Conservation (phyloP, 345 rosid genomes). For the Gossypium arboreum region DNA sequence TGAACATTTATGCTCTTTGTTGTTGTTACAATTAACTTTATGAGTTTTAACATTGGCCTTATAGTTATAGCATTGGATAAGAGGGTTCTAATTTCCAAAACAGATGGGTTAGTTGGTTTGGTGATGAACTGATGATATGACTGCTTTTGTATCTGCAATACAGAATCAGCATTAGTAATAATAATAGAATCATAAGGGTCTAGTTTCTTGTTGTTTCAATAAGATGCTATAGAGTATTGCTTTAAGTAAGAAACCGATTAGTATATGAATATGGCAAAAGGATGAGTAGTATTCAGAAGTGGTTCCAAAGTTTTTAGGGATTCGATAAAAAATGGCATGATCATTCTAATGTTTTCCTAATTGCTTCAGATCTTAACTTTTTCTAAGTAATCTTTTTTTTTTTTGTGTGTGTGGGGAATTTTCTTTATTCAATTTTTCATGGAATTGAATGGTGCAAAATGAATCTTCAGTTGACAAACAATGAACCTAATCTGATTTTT, state of each 20-base stretch:
- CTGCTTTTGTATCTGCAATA: background rate
- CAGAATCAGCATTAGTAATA: background rate
- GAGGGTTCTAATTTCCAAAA: background rate
- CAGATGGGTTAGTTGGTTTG: background rate
- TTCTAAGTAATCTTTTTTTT: background rate
- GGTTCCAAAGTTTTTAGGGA: background rate
- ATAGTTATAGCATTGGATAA: background rate
- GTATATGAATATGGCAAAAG: background rate
- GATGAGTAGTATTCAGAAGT: background rate
- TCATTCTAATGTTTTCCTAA: background rate
- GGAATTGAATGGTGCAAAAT: background rate
- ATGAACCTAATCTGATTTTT: conserved; percentile 8
- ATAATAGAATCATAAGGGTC: background rate
- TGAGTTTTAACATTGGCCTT: background rate
- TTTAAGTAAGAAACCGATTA: background rate
- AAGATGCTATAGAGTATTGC: background rate
- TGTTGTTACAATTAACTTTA: background rate
- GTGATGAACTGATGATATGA: background rate
- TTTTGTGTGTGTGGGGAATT: background rate
- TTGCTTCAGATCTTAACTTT: background rate
- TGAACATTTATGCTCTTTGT: too few relatives aligned
- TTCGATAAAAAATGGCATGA: background rate
- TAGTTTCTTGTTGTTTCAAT: background rate
- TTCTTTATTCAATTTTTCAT: background rate
- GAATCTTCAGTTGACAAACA: background rate